Evolutionary conservation across 1,284 basidiomycete species (phyloP).

Genomic region (Tremellales sp.): DNA sequence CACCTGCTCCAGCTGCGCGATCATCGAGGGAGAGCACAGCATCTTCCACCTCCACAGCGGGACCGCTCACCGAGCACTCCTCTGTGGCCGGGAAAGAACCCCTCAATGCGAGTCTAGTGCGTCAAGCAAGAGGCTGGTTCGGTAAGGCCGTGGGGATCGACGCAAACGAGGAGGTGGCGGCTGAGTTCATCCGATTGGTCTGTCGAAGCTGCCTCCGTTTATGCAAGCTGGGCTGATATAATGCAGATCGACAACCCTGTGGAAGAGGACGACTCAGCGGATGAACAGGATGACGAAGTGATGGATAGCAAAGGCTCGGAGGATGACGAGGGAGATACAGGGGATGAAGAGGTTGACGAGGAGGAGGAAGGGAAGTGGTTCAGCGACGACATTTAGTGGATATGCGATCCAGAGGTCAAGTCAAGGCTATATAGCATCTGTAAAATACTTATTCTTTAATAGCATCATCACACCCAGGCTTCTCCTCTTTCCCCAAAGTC

Average conservation of each 20-base stretch:
- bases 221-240: background rate
- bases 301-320: conserved; percentile 6
- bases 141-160: conserved; percentile 31
- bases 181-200: conserved; percentile 31
- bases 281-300: background rate
- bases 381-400: background rate
- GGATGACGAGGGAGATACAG: conserved; percentile 9
- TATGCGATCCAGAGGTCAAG: background rate
- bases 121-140: conserved; percentile 34
- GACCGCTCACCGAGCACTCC: background rate
- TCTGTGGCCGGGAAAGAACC: background rate
- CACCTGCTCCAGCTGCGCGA: background rate
- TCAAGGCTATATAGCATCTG: background rate
- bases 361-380: background rate
- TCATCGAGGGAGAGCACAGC: background rate
- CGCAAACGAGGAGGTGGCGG: conserved; percentile 23
- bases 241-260: conserved; percentile 16
- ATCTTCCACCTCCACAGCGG: background rate
- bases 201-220: background rate
- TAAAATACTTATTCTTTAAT: background rate
- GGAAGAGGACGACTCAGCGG: conserved; percentile 4
- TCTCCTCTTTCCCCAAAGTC: conserved; percentile 2
- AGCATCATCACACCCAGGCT: background rate
- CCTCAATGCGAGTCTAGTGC: conserved; percentile 16
- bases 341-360: conserved; percentile 6